These are phyloP conservation scores for Lolium rigidum DNA, from an alignment of 176 grass and related monocot genomes.

Conservation along the genomic window DNA sequence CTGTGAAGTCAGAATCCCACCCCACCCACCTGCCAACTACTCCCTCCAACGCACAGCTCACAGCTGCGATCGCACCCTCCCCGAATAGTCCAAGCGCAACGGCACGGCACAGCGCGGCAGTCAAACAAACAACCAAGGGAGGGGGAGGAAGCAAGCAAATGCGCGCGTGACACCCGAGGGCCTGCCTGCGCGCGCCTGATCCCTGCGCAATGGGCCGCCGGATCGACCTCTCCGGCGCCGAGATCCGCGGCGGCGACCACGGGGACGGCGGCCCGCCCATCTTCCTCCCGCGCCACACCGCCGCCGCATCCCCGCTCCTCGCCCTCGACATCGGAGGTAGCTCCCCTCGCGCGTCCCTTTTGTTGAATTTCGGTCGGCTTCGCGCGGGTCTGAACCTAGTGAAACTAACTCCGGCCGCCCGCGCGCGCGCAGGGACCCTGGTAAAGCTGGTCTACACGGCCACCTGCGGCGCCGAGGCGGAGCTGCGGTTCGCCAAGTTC, in stretches of 20 bases:
- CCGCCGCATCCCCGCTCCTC: constrained; percentile 65
- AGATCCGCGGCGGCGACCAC: constrained; percentile 60
- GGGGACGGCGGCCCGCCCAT: constrained; percentile 69
- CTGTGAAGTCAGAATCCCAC: not conserved
- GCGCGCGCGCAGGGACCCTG: constrained; percentile 65
- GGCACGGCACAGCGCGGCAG: not conserved
- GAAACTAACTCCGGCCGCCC: not conserved
- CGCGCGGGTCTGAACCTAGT: not conserved
- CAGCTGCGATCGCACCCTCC: not conserved
- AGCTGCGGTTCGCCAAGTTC: constrained; percentile 87
- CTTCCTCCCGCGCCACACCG: constrained; percentile 74
- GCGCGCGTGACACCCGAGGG: constrained; percentile 6
- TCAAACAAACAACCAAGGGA: not conserved
- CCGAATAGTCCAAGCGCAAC: not conserved
- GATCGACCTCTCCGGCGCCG: constrained; percentile 72
- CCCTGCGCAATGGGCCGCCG: not conserved
- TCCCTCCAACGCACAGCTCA: no score
- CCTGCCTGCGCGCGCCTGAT: no score
- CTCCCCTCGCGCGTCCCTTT: not conserved
- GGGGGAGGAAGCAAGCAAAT: constrained; percentile 20
- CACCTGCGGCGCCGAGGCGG: constrained; percentile 42
- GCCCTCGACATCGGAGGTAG: constrained; percentile 91
- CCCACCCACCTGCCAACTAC: constrained; percentile 24
- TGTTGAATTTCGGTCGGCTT: not conserved
- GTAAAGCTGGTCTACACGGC: constrained; percentile 92